phyloP scores from a whole-genome alignment of 2,329 filamentous ascomycete species.

The Trichophyton rubrum region DNA sequence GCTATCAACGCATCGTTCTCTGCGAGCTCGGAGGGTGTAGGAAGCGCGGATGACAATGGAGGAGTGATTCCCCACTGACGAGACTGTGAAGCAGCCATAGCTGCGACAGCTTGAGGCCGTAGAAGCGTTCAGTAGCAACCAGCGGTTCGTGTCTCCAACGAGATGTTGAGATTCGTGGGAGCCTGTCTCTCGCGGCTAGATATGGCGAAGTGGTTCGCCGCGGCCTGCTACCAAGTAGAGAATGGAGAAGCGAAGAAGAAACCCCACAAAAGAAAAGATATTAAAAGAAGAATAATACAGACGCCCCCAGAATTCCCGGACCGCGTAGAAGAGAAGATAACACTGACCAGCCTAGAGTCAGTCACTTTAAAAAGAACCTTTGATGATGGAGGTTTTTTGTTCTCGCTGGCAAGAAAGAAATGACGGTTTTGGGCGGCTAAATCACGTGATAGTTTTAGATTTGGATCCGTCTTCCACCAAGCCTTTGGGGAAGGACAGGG shows the following conservation, averaged over 20 bases:
- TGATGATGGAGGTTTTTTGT: neutral
- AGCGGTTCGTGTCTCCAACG: neutral
- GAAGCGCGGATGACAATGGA: constrained; percentile 65
- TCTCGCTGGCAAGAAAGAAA: neutral
- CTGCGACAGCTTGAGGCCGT: neutral
- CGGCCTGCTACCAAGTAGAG: neutral
- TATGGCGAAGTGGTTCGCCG: neutral
- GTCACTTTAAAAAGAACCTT: neutral
- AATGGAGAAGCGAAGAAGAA: neutral
- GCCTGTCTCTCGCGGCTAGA: neutral
- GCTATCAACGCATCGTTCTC: constrained; percentile 68
- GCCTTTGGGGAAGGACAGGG: neutral
- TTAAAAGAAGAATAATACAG: neutral
- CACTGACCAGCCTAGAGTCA: neutral
- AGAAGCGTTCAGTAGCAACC: neutral
- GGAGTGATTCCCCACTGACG: constrained; percentile 63
- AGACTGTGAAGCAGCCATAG: constrained; percentile 26
- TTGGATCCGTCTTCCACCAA: too few relatives aligned
- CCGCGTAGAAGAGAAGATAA: neutral
- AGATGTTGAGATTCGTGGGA: neutral
- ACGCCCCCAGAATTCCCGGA: neutral
- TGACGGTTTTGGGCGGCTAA: neutral
- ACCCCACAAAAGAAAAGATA: neutral
- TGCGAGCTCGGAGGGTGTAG: constrained; percentile 63
- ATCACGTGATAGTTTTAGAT: neutral